Percentiles rank a stretch among this genome's conserved stretches.
Evolutionary conservation across 495 filamentous ascomycete genomes (phyloP).

Genomic region (Penicillium pancosmium): DNA sequence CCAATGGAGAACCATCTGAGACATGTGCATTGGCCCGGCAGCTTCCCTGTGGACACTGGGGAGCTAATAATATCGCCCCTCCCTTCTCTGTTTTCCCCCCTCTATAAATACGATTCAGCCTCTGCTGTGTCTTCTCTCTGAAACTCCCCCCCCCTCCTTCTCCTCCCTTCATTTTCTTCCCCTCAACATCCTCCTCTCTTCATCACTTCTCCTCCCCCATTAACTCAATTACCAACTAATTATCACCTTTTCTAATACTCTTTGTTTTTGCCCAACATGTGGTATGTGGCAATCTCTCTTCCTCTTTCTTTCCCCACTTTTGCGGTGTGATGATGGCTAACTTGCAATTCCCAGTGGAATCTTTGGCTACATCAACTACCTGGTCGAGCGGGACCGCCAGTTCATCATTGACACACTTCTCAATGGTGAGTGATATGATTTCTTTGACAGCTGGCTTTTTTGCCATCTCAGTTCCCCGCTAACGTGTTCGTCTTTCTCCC

Average conservation of each 20-base stretch:
- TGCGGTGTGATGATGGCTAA: conserved; percentile 6
- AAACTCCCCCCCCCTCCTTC: conserved; percentile 6
- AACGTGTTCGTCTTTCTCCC: conserved; percentile 1
- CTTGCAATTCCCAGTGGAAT: conserved; percentile 73
- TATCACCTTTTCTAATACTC: conserved; percentile 6
- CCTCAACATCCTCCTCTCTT: conserved; percentile 11
- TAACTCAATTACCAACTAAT: conserved; percentile 3
- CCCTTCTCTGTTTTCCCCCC: conserved; percentile 19
- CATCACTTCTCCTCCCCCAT: conserved; percentile 10
- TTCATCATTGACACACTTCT: conserved; percentile 94
- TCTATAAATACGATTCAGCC: conserved; percentile 32
- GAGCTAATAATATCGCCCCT: conserved; percentile 26
- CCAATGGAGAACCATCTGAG: conserved; percentile 10
- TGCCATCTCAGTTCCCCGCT: conserved; percentile 3
- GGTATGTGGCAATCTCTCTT: conserved; percentile 29
- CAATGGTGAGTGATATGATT: conserved; percentile 68
- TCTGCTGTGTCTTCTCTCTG: conserved; percentile 5
- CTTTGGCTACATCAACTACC: conserved; percentile 93
- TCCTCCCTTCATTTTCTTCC: neutral
- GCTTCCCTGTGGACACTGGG: conserved; percentile 5
- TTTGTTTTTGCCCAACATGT: conserved; percentile 34
- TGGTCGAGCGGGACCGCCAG: conserved; percentile 93
- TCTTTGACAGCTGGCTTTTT: neutral
- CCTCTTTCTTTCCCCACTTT: neutral
- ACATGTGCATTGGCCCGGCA: conserved; percentile 22